A percentile compares a stretch with the other conserved stretches of the same genome.
These are phyloP conservation scores for Paralagenidium karlingii DNA, from an alignment of 352 stramenopile genomes.

Conservation along the genomic window DNA sequence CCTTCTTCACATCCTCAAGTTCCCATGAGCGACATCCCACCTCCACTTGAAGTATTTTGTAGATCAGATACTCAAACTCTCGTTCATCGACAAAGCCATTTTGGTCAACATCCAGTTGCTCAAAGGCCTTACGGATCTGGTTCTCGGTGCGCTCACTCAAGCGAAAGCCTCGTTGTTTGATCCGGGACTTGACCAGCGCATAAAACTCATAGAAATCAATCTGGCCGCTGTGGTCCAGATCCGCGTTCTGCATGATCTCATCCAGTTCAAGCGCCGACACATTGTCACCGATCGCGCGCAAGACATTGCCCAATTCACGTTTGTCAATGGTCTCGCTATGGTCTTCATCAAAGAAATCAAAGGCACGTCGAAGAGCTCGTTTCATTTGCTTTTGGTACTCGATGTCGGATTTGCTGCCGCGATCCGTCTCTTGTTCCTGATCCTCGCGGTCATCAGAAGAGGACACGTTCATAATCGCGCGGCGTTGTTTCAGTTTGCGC, in stretches of 20 bases:
- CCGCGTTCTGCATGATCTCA: conserved; percentile 33
- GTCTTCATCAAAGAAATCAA: conserved; percentile 72
- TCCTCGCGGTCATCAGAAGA: too few species aligned
- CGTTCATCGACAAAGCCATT: conserved; percentile 53
- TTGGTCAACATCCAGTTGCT: conserved; percentile 49
- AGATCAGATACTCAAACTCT: conserved; percentile 66
- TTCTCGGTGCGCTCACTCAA: conserved; percentile 48
- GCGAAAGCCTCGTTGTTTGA: conserved; percentile 37
- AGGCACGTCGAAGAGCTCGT: conserved; percentile 37
- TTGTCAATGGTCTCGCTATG: conserved; percentile 60
- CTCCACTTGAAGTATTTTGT: conserved; percentile 60
- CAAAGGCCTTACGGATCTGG: conserved; percentile 61
- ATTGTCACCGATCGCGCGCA: conserved; percentile 56
- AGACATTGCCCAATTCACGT: conserved; percentile 41
- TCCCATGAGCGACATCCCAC: too few species aligned
- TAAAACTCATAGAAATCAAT: conserved; percentile 71
- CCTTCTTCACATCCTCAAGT: too few species aligned
- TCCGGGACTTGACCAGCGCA: conserved; percentile 46
- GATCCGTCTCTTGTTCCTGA: too few species aligned
- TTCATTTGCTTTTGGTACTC: conserved; percentile 56
- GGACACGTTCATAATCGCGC: background rate
- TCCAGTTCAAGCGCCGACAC: conserved; percentile 55
- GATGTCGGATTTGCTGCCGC: conserved; percentile 28
- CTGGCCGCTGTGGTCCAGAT: conserved; percentile 49
- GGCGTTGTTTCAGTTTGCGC: background rate